phyloP scores from a whole-genome alignment of 495 filamentous ascomycete species.

The Echria macrotheca region DNA sequence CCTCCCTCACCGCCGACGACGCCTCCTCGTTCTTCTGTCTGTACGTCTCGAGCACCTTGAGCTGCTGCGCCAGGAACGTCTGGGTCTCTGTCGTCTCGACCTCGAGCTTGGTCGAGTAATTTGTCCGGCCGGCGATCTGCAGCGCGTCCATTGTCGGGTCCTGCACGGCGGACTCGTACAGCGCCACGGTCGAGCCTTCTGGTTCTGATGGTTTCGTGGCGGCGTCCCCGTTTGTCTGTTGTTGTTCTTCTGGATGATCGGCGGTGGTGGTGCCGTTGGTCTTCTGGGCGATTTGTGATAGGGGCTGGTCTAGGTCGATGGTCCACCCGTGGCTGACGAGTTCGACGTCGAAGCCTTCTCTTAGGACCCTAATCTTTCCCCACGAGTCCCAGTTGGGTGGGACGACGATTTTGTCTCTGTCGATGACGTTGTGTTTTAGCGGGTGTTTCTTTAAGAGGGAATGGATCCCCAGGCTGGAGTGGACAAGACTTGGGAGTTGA shows the following conservation, averaged over 20 bases:
- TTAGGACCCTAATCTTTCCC: conserved; percentile 90
- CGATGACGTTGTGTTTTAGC: conserved; percentile 91
- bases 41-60: conserved; percentile 65
- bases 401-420: conserved; percentile 88
- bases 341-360: conserved; percentile 94
- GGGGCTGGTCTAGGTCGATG: conserved; percentile 63
- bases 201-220: conserved; percentile 21
- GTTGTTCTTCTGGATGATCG: too few species aligned
- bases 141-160: conserved; percentile 61
- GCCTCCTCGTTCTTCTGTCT: conserved; percentile 57
- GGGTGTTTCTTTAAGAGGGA: conserved; percentile 78
- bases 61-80: conserved; percentile 66
- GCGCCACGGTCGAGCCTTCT: conserved; percentile 54
- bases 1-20: too few species aligned
- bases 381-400: conserved; percentile 98
- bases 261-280: conserved; percentile 7
- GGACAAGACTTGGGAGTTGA: conserved; percentile 73
- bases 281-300: conserved; percentile 19
- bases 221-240: conserved; percentile 5
- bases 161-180: conserved; percentile 75
- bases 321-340: conserved; percentile 77
- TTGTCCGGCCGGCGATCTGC: conserved; percentile 44
- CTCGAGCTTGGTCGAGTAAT: conserved; percentile 53
- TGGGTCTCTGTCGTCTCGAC: conserved; percentile 73
- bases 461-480: conserved; percentile 83